These are phyloP conservation scores for Orbilia ellipsospora DNA, from an alignment of 2,329 filamentous ascomycete genomes.

Conservation along the genomic window DNA sequence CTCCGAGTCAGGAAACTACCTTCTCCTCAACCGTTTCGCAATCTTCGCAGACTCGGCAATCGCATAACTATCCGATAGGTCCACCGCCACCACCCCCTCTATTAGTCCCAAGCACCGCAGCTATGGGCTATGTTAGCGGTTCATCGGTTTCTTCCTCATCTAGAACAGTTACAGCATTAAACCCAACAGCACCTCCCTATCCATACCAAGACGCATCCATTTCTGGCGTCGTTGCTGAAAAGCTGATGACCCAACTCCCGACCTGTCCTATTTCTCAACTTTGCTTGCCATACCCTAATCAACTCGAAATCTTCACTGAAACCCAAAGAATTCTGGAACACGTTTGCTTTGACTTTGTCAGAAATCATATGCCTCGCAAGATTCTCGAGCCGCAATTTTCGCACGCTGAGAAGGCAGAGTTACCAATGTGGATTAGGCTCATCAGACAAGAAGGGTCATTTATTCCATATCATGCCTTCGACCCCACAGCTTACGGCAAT, in stretches of 20 bases:
- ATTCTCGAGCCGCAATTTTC: neutral
- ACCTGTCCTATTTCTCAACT: neutral
- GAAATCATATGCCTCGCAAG: neutral
- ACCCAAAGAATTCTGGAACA: slow-evolving; percentile 31
- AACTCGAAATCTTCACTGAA: slow-evolving; percentile 19
- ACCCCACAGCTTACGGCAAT: slow-evolving; percentile 1
- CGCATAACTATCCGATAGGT: too few relatives aligned
- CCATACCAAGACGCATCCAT: neutral
- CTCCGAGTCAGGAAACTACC: too few relatives aligned
- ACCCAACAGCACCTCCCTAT: too few relatives aligned
- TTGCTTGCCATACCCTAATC: slow-evolving; percentile 10
- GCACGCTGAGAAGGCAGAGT: slow-evolving; percentile 24
- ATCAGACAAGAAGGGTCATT: slow-evolving; percentile 3
- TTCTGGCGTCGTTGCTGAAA: neutral
- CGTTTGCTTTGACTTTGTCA: slow-evolving; percentile 25
- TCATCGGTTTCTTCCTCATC: too few relatives aligned
- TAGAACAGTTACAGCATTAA: too few relatives aligned
- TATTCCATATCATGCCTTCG: neutral
- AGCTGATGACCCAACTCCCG: neutral
- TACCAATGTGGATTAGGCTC: slow-evolving; percentile 20
- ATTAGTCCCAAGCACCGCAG: too few relatives aligned
- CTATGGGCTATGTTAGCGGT: too few relatives aligned
- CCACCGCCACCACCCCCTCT: too few relatives aligned
- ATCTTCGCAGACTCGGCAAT: too few relatives aligned
- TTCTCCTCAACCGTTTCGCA: too few relatives aligned